These are phyloP conservation scores for Mycena sp. DNA, from an alignment of 1,284 basidiomycete genomes.

Conservation along the genomic window DNA sequence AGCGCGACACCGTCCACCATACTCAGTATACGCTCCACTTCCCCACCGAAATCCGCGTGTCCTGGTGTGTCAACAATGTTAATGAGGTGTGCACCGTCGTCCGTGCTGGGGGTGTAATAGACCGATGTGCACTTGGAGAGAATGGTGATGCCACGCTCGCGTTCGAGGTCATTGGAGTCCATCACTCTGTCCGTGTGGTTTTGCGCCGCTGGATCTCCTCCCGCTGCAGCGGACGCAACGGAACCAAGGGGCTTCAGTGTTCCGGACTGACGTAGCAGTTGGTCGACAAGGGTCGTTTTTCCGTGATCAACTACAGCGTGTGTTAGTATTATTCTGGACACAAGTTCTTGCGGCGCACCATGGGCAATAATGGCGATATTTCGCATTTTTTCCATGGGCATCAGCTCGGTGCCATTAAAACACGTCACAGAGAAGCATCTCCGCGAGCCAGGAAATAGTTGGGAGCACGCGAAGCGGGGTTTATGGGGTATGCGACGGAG, in stretches of 20 bases:
- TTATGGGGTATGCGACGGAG: conserved; percentile 22
- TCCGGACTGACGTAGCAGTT: conserved; percentile 56
- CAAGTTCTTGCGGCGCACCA: conserved; percentile 25
- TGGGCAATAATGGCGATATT: conserved; percentile 43
- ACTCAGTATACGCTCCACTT: conserved; percentile 58
- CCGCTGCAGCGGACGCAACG: conserved; percentile 44
- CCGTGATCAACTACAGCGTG: conserved; percentile 54
- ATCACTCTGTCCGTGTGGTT: conserved; percentile 51
- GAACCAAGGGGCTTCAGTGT: conserved; percentile 51
- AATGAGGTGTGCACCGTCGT: conserved; percentile 42
- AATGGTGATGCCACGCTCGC: conserved; percentile 60
- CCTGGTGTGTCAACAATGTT: conserved; percentile 61
- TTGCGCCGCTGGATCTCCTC: conserved; percentile 38
- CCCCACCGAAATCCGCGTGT: conserved; percentile 60
- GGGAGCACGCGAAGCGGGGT: not conserved
- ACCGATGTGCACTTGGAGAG: conserved; percentile 59
- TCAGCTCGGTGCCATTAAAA: conserved; percentile 6
- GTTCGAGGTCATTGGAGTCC: conserved; percentile 60
- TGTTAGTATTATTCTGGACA: not conserved
- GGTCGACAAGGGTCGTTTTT: conserved; percentile 61
- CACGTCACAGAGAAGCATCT: conserved; percentile 28
- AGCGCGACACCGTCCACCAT: conserved; percentile 61
- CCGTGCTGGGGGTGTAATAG: conserved; percentile 45
- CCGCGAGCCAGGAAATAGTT: conserved; percentile 5
- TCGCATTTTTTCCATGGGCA: conserved; percentile 36